Percentiles rank a stretch among this genome's conserved stretches.
Conservation (phyloP, 176 grass and related monocot genomes). For the Triticum timopheevii region DNA sequence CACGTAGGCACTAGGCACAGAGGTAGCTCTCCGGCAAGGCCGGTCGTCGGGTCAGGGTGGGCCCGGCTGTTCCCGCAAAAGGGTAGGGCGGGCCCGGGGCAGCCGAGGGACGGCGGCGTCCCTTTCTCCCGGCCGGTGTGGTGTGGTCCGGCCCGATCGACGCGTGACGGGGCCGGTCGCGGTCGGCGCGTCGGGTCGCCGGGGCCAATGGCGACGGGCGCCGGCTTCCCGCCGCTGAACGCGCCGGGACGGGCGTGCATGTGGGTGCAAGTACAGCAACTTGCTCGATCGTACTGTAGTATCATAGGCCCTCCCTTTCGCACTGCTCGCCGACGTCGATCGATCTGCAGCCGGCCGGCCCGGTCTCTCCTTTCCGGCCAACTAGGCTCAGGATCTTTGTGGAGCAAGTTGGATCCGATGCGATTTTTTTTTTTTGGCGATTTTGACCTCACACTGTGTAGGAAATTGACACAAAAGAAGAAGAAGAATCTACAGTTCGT, state of each 20-base stretch:
- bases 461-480: not conserved
- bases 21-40: not conserved
- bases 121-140: conserved; percentile 12
- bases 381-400: too few species aligned
- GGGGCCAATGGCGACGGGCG: not conserved
- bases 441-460: not conserved
- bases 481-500: not conserved
- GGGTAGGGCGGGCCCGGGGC: not conserved
- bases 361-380: not conserved
- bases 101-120: not conserved
- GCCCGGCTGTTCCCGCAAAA: not conserved
- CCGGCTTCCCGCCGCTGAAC: conserved; percentile 22
- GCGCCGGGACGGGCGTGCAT: not conserved
- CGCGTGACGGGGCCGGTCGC: not conserved
- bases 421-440: not conserved
- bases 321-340: not conserved
- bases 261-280: not conserved
- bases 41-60: not conserved
- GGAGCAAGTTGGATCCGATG: too few species aligned
- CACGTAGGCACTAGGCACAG: not conserved
- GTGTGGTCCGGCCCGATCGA: not conserved
- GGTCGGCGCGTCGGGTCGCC: not conserved
- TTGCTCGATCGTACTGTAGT: not conserved
- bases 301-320: not conserved
- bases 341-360: too few species aligned